A percentile compares a stretch with the other conserved stretches of the same genome.
These are phyloP conservation scores for Buddleja alternifolia DNA, from an alignment of 257 asterid genomes.

Conservation along the genomic window DNA sequence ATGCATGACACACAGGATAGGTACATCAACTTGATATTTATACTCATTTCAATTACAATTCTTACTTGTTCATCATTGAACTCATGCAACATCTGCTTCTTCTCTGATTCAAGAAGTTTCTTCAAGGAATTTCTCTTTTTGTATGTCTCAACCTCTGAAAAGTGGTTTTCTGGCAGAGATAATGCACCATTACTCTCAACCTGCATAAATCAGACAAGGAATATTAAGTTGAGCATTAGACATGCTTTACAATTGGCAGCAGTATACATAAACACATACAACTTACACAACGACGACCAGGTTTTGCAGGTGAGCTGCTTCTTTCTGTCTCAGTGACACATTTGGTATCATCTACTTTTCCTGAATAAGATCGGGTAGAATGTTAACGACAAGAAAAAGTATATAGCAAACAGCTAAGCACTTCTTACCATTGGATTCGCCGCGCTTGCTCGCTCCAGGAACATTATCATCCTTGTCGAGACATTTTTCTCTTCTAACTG, in stretches of 20 bases:
- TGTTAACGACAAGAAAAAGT: constrained; percentile 22
- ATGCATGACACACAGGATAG: not conserved
- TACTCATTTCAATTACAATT: constrained; percentile 20
- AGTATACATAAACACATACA: constrained; percentile 86
- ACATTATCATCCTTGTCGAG: constrained; percentile 42
- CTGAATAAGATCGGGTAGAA: constrained; percentile 44
- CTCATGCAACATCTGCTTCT: constrained; percentile 52
- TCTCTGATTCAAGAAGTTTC: constrained; percentile 52
- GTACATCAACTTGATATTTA: constrained; percentile 9
- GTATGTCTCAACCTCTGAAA: constrained; percentile 42
- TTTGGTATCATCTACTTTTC: constrained; percentile 43
- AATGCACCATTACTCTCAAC: constrained; percentile 78
- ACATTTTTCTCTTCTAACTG: constrained; percentile 64
- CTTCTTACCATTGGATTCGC: constrained; percentile 48
- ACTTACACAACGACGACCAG: constrained; percentile 99
- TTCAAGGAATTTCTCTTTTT: constrained; percentile 43
- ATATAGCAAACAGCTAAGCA: constrained; percentile 14
- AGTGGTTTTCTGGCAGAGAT: constrained; percentile 48
- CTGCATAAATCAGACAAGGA: constrained; percentile 53
- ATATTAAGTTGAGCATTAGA: constrained; percentile 58
- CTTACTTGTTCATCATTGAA: constrained; percentile 83
- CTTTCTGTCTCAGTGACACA: constrained; percentile 37
- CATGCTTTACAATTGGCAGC: constrained; percentile 42
- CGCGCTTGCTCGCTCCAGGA: constrained; percentile 34
- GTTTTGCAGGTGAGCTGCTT: constrained; percentile 48